These are phyloP conservation scores for Lachnellula cervina DNA, from an alignment of 2,329 filamentous ascomycete genomes.

Conservation along the genomic window DNA sequence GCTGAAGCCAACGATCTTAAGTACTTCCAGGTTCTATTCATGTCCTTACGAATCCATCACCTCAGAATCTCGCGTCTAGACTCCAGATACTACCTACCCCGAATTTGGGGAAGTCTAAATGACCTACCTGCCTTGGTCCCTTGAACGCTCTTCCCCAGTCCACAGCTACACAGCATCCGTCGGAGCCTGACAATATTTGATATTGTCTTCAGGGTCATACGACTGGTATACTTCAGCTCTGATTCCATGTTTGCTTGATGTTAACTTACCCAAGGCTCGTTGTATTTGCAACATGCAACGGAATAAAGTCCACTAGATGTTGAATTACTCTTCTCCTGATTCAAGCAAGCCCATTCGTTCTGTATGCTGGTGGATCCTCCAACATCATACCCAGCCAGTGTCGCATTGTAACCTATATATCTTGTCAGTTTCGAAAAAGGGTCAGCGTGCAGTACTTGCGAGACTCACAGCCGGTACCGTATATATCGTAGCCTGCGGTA, in stretches of 20 bases:
- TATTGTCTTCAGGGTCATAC: neutral
- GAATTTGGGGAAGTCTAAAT: neutral
- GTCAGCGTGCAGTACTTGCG: neutral
- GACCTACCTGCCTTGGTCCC: neutral
- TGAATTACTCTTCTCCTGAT: neutral
- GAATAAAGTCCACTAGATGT: neutral
- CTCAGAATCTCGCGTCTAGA: neutral
- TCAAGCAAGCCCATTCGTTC: conserved; percentile 1
- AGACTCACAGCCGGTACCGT: neutral
- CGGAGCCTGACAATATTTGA: neutral
- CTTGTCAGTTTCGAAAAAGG: neutral
- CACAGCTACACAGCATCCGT: neutral
- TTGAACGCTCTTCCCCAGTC: neutral
- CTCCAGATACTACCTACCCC: neutral
- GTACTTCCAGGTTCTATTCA: no score
- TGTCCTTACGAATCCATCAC: no score
- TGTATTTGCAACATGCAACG: conserved; percentile 1
- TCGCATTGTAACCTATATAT: conserved; percentile 6
- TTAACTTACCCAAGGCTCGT: neutral
- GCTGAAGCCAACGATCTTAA: no score
- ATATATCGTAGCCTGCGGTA: neutral
- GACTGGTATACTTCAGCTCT: neutral
- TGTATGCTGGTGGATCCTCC: conserved; percentile 6
- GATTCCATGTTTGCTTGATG: no score
- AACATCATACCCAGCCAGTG: conserved; percentile 3